phyloP scores from a whole-genome alignment of 1,284 basidiomycete genomes.

The Lentinus polychrous region DNA sequence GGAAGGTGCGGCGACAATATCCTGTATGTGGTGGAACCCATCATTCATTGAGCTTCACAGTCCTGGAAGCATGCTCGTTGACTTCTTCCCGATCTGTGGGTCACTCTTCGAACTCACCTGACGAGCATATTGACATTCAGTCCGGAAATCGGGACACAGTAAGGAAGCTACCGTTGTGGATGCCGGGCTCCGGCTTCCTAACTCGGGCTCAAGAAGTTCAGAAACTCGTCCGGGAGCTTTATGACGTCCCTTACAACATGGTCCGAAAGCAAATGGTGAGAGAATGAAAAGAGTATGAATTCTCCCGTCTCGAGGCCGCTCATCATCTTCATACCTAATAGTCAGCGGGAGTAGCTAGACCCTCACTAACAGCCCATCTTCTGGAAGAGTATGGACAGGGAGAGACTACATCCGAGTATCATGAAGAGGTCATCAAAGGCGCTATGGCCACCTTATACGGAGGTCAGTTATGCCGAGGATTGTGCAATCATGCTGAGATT shows the following conservation, averaged over 20 bases:
- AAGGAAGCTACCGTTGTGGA: slow-evolving; percentile 47
- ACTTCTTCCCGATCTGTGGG: slow-evolving; percentile 20
- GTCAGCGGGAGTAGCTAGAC: slow-evolving; percentile 36
- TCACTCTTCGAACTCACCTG: neutral
- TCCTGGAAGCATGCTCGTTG: slow-evolving; percentile 13
- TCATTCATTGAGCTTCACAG: neutral
- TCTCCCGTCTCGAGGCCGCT: neutral
- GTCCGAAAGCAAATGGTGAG: slow-evolving; percentile 45
- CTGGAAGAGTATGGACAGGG: slow-evolving; percentile 25
- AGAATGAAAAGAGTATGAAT: neutral
- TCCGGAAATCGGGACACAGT: slow-evolving; percentile 15
- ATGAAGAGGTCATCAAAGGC: slow-evolving; percentile 51
- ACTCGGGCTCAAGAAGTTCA: slow-evolving; percentile 36
- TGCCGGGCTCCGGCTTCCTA: slow-evolving; percentile 51
- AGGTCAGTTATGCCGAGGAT: slow-evolving; percentile 16
- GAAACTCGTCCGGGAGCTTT: slow-evolving; percentile 29
- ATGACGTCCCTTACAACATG: slow-evolving; percentile 46
- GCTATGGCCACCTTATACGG: slow-evolving; percentile 47
- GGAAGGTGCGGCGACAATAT: slow-evolving; percentile 8
- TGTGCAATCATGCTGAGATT: neutral
- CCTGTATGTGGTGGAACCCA: neutral
- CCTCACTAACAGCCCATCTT: slow-evolving; percentile 49
- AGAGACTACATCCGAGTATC: slow-evolving; percentile 19
- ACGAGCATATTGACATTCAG: neutral
- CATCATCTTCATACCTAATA: slow-evolving; percentile 9